phyloP scores from a whole-genome alignment of 2,329 filamentous ascomycete genomes.

The Aspergillus viridinutans region DNA sequence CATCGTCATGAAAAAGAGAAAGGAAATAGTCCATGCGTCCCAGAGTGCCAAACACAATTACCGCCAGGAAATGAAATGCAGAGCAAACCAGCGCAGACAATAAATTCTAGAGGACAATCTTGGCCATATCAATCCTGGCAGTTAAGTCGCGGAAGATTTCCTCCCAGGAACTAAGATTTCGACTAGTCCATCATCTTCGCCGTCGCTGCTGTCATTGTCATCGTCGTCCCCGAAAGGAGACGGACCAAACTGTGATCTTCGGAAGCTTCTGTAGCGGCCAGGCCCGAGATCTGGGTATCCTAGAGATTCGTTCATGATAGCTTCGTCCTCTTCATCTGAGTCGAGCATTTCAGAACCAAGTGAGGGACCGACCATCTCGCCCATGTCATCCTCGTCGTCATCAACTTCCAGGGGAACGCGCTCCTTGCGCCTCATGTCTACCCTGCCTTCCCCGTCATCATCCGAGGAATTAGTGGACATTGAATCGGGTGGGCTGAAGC shows the following conservation, averaged over 20 bases:
- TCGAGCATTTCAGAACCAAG: slow-evolving; percentile 46
- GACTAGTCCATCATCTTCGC: slow-evolving; percentile 42
- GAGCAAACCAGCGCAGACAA: slow-evolving; percentile 5
- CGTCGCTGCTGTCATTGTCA: slow-evolving; percentile 44
- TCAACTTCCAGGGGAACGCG: slow-evolving; percentile 58
- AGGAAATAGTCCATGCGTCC: not conserved
- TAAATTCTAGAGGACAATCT: not conserved
- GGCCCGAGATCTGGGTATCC: slow-evolving; percentile 62
- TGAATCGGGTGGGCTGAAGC: slow-evolving; percentile 37
- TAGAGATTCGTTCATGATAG: slow-evolving; percentile 59
- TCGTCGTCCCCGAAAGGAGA: slow-evolving; percentile 36
- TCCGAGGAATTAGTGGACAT: slow-evolving; percentile 42
- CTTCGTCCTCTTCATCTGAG: slow-evolving; percentile 52
- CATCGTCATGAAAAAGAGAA: slow-evolving; percentile 12
- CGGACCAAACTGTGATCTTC: slow-evolving; percentile 23
- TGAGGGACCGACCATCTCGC: slow-evolving; percentile 45
- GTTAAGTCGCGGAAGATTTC: slow-evolving; percentile 25
- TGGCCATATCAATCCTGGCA: not conserved
- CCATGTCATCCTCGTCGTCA: slow-evolving; percentile 48
- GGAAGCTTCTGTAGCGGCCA: slow-evolving; percentile 41
- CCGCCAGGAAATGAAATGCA: slow-evolving; percentile 3
- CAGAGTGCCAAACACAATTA: slow-evolving; percentile 4
- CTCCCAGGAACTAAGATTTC: slow-evolving; percentile 44
- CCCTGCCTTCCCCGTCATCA: slow-evolving; percentile 36
- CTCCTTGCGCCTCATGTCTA: slow-evolving; percentile 38